Evolutionary conservation across 139 green algal species (phyloP), one percentile per base, ranked within the genome.

Genomic region (Tetradesmus lagerheimii): DNA sequence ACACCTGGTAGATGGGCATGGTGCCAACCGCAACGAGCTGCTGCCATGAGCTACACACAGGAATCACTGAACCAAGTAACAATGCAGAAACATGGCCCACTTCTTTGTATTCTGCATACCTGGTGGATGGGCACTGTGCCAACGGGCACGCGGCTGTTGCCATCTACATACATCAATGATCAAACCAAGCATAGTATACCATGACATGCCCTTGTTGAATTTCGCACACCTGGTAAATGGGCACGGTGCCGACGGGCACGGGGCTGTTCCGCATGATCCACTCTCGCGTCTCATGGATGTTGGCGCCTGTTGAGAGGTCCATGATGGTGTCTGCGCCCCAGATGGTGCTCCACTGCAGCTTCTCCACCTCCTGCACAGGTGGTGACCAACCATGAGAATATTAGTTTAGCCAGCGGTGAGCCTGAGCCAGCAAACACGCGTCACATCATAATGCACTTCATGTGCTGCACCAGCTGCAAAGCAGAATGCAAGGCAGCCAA

Each of bases 321-420:
- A 99, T 99, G 38, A 97, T 85, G 3, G 98, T 99, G 93, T 99
- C 98, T 11, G 98, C 98, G 29, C 98, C 97, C 98, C 98, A 99
- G 39, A 99, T 97, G 34, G 95, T 97, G 4, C 95, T 92, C 97
- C 97, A 99, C 91, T 99, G 95, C 79, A 99, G 94, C 94, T 99
- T 99, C 94, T 99, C 97, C 29, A 99, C 97, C 93, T 99, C 97
- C 95, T 97, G 92, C 66, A n/a, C n/a, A n/a, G n/a, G n/a, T n/a
- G n/a, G n/a, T n/a, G n/a, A n/a, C n/a, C n/a, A n/a, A n/a, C n/a
- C n/a, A n/a, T n/a, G n/a, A n/a, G n/a, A n/a, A n/a, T n/a, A n/a
- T n/a, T n/a, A n/a, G n/a, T n/a, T n/a, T n/a, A n/a, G n/a, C n/a
- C n/a, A n/a, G n/a, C n/a, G n/a, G n/a, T n/a, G n/a, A n/a, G n/a